phyloP scores from a whole-genome alignment of 768 basidiomycete genomes.

The Suillus brevipes region DNA sequence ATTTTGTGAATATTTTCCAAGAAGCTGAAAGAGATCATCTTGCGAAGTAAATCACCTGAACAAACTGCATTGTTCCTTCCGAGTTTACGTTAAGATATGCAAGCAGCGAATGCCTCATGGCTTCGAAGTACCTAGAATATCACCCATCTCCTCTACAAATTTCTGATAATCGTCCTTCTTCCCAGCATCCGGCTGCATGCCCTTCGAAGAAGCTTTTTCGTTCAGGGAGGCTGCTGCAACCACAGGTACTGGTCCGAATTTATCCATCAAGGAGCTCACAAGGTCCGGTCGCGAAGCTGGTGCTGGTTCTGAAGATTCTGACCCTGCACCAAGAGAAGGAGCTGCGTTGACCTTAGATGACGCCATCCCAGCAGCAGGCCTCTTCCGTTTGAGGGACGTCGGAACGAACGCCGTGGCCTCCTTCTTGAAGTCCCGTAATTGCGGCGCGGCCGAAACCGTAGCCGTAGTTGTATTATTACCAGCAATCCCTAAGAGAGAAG shows the following conservation, averaged over 20 bases:
- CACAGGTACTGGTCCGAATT: slow-evolving; percentile 49
- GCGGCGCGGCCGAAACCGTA: slow-evolving; percentile 80
- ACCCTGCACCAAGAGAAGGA: slow-evolving; percentile 46
- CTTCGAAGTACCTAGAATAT: slow-evolving; percentile 46
- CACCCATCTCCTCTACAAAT: slow-evolving; percentile 75
- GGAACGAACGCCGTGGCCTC: slow-evolving; percentile 95
- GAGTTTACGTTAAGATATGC: background rate
- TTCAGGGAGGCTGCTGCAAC: slow-evolving; percentile 18
- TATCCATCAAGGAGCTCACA: slow-evolving; percentile 57
- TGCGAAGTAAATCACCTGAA: background rate
- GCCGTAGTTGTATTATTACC: slow-evolving; percentile 51
- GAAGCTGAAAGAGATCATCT: background rate
- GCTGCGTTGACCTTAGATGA: slow-evolving; percentile 61
- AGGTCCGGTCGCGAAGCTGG: slow-evolving; percentile 62
- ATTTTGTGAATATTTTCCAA: background rate
- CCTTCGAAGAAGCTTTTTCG: slow-evolving; percentile 17
- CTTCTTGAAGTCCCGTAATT: slow-evolving; percentile 91
- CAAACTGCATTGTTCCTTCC: background rate
- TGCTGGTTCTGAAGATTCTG: slow-evolving; percentile 23
- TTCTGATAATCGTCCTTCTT: slow-evolving; percentile 71
- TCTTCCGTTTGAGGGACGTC: slow-evolving; percentile 75
- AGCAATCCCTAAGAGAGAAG: slow-evolving; percentile 29
- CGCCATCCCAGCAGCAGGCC: slow-evolving; percentile 34
- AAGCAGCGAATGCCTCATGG: slow-evolving; percentile 13
- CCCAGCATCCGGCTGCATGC: slow-evolving; percentile 33